Base-by-base conservation (phyloP, 257 asterid genomes). In the Eustoma russellianum region DNA sequence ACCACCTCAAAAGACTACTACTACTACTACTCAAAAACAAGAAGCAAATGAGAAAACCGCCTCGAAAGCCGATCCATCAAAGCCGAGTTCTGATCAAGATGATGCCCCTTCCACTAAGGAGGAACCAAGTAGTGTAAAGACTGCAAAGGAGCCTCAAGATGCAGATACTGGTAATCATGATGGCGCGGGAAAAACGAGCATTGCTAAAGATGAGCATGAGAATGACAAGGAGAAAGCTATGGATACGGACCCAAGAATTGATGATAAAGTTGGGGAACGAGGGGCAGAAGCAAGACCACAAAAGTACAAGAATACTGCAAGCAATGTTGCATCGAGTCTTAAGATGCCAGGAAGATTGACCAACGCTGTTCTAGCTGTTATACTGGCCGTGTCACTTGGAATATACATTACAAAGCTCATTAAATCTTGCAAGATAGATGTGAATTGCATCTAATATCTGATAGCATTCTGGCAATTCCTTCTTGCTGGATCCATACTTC, bases 361-460 rank as follows among this genome's bases (percentile, higher is more conserved):
- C 64, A 51, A 53, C 13, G 66, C 59, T 50, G 66, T 45, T 63
- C 44, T 79, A 64, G 57, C 56, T 18, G 49, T 62, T 61, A 49
- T 83, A 9, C 30, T 75, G 52, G 85, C 71, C 34, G 56, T 79
- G 58, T 74, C 59, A 17, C 48, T 83, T 48, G 92, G 82, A n/a
- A 34, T 76, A 33, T 76, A 69, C 17, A 18, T 77, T 35, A 54
- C 46, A 40, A 74, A 67, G 12, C 34, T 69, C 65, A 51, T 69
- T 11, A 70, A 75, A 72, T 60, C 67, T 52, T 65, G 62, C 13
- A 59, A 9, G 30, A 54, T 54, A 8, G 34, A 50, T 33, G 56
- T 66, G 41, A 56, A 70, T 17, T 74, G 41, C 71, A 17, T 28
- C 38, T 56, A 33, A 52, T 16, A 50, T 19, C 12, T 38, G 12